These are phyloP conservation scores for Geranium incanum DNA, from an alignment of 441 rosid genomes.

Conservation along the genomic window DNA sequence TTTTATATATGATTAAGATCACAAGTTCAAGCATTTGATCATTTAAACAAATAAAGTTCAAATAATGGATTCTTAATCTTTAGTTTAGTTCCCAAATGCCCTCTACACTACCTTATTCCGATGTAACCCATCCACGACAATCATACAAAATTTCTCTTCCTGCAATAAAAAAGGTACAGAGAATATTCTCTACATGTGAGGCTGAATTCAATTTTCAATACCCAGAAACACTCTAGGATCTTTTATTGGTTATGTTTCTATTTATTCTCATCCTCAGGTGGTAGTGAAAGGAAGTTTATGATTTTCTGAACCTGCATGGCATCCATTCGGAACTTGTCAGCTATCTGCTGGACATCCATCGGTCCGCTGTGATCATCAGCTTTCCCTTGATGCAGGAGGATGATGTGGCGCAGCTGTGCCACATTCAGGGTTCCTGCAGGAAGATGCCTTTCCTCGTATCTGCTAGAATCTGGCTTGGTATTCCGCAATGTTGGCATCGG, in stretches of 20 bases:
- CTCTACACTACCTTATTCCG: neutral
- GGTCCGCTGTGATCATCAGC: constrained; percentile 59
- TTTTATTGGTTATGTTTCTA: constrained; percentile 24
- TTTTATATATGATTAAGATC: too few species aligned
- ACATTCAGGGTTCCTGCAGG: constrained; percentile 72
- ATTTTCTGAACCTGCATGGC: constrained; percentile 51
- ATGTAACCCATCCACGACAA: neutral
- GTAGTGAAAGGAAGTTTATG: constrained; percentile 52
- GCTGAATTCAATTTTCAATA: neutral
- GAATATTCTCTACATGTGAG: neutral
- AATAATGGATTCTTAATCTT: neutral
- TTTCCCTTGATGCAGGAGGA: constrained; percentile 73
- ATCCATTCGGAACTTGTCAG: constrained; percentile 52
- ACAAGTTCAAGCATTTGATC: too few species aligned
- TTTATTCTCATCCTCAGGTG: constrained; percentile 45
- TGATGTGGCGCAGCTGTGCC: constrained; percentile 67
- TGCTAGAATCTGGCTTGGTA: constrained; percentile 49
- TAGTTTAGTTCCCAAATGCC: neutral
- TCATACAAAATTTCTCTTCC: neutral
- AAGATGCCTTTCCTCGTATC: constrained; percentile 53
- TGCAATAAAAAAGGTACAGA: neutral
- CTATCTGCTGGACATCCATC: constrained; percentile 54
- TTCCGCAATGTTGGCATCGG: constrained; percentile 76
- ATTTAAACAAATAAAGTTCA: too few species aligned
- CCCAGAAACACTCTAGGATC: neutral